Conservation (phyloP, 768 basidiomycete genomes). For the Leucocoprinus sp. region DNA sequence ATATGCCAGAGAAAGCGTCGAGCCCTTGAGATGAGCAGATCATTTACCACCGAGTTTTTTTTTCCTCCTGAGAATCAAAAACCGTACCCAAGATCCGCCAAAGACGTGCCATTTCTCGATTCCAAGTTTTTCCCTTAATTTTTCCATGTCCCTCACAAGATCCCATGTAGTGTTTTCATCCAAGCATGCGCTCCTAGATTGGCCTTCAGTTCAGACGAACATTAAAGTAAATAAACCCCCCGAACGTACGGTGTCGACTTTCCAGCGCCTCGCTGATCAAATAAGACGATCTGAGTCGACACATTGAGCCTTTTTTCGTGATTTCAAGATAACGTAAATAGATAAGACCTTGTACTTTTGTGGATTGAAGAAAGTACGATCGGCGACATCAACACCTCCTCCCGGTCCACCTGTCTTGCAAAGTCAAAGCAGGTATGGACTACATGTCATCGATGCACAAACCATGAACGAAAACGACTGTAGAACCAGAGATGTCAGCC, state of each 20-base stretch:
- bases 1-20: slow-evolving; percentile 80
- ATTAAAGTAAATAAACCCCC: not conserved
- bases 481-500: not conserved
- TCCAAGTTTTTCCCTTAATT: slow-evolving; percentile 61
- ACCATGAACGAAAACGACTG: slow-evolving; percentile 81
- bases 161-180: slow-evolving; percentile 95
- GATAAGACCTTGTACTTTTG: slow-evolving; percentile 65
- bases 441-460: slow-evolving; percentile 9
- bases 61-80: not conserved
- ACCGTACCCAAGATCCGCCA: slow-evolving; percentile 84
- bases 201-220: not conserved
- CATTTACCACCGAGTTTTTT: not conserved
- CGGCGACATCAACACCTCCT: slow-evolving; percentile 58
- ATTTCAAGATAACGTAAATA: not conserved
- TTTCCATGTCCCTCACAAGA: slow-evolving; percentile 86
- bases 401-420: slow-evolving; percentile 62
- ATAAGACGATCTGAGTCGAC: slow-evolving; percentile 58
- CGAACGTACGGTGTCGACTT: slow-evolving; percentile 73
- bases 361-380: slow-evolving; percentile 79
- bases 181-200: slow-evolving; percentile 52
- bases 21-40: slow-evolving; percentile 46
- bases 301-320: not conserved
- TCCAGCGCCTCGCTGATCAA: slow-evolving; percentile 88
- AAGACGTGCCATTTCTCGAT: slow-evolving; percentile 93
- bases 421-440: slow-evolving; percentile 3